Evolutionary conservation across 2,329 filamentous ascomycete species (phyloP).

Genomic region (Fusarium ambrosium): DNA sequence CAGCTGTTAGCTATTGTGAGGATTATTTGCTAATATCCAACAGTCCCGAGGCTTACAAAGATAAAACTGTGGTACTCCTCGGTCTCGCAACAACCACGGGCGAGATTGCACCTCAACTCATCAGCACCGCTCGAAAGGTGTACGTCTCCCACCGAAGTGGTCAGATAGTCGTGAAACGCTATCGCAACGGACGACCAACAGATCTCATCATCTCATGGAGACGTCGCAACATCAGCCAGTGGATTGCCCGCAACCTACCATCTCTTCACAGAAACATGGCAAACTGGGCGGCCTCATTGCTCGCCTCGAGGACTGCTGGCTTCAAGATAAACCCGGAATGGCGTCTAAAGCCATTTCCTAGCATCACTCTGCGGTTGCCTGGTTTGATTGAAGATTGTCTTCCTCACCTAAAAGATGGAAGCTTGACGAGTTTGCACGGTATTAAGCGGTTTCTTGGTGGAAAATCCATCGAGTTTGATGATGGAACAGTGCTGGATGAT

Average conservation of each 20-base stretch:
- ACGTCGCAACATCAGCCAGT: constrained; percentile 18
- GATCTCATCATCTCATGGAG: constrained; percentile 24
- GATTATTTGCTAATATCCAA: rapidly evolving
- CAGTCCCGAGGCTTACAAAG: constrained; percentile 1
- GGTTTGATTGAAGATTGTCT: constrained; percentile 22
- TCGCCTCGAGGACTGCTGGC: not conserved
- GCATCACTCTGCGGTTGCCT: constrained; percentile 9
- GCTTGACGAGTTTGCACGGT: constrained; percentile 21
- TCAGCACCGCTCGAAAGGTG: constrained; percentile 12
- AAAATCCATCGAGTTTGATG: constrained; percentile 28
- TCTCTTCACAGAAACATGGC: constrained; percentile 1
- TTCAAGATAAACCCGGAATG: constrained; percentile 18
- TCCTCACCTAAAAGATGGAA: constrained; percentile 13
- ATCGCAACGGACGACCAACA: constrained; percentile 14
- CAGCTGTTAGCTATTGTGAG: not conserved
- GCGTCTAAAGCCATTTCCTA: constrained; percentile 16
- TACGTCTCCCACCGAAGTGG: constrained; percentile 28
- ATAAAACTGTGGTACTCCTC: constrained; percentile 21
- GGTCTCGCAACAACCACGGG: constrained; percentile 19
- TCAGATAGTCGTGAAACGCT: constrained; percentile 15
- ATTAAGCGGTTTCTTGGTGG: constrained; percentile 17
- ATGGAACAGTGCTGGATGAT: constrained; percentile 18
- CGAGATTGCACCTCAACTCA: constrained; percentile 15
- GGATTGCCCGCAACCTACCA: constrained; percentile 17
- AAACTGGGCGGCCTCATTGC: constrained; percentile 2